A percentile compares a stretch with the other conserved stretches of the same genome.
Conservation (phyloP, 1,139 yeast species). For the Suhomyces guaymorum region DNA sequence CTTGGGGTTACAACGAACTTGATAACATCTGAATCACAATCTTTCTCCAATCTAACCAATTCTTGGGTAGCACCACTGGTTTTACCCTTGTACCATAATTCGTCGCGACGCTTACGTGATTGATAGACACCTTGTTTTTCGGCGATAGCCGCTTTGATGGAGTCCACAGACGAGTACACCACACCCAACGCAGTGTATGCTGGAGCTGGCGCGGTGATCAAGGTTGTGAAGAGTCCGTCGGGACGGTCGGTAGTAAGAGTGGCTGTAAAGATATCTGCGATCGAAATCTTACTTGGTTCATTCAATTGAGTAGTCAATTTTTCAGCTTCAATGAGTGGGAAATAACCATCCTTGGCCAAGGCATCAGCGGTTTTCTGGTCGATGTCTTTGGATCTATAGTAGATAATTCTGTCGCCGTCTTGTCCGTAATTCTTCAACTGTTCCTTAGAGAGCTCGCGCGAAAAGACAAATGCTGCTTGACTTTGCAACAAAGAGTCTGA, state of each 20-base stretch:
- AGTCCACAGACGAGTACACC: conserved; percentile 84
- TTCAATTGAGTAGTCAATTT: conserved; percentile 45
- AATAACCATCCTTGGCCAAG: conserved; percentile 40
- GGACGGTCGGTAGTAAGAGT: conserved; percentile 75
- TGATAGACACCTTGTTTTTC: conserved; percentile 90
- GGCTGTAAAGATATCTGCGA: conserved; percentile 55
- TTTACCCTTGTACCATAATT: conserved; percentile 92
- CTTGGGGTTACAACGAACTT: conserved; percentile 80
- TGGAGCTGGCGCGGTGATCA: conserved; percentile 69
- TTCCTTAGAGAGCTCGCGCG: conserved; percentile 17
- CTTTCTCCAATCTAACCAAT: conserved; percentile 64
- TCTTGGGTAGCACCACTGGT: conserved; percentile 93
- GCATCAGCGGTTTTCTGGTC: conserved; percentile 30
- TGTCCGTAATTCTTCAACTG: conserved; percentile 24
- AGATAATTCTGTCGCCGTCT: conserved; percentile 49
- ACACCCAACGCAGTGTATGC: conserved; percentile 69
- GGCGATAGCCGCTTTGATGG: conserved; percentile 77
- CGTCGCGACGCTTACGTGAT: conserved; percentile 80
- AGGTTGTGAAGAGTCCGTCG: conserved; percentile 83
- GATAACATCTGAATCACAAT: conserved; percentile 91
- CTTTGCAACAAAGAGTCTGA: conserved; percentile 18
- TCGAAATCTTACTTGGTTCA: conserved; percentile 36
- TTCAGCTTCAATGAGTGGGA: conserved; percentile 47
- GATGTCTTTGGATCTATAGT: conserved; percentile 23
- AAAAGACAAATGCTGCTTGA: conserved; percentile 27